Evolutionary conservation across 1,284 basidiomycete genomes (phyloP).

Genomic region (Leccinum cinnamomeum): DNA sequence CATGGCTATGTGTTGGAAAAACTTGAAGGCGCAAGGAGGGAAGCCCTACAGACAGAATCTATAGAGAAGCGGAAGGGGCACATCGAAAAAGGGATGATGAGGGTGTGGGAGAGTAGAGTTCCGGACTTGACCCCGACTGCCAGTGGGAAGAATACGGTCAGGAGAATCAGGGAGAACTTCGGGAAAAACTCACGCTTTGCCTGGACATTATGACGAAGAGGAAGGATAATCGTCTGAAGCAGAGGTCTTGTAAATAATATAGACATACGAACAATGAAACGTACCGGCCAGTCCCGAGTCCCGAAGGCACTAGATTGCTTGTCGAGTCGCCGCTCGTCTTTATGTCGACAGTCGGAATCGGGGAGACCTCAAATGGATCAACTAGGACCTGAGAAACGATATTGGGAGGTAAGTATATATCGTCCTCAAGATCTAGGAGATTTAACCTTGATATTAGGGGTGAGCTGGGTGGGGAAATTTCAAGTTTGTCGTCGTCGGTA

Average conservation of each 20-base stretch:
- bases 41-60: slow-evolving; percentile 27
- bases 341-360: too few species aligned
- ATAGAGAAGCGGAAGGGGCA: too few species aligned
- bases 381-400: too few species aligned
- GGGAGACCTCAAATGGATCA: too few species aligned
- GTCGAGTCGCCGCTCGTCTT: too few species aligned
- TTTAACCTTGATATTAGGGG: slow-evolving; percentile 31
- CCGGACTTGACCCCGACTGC: slow-evolving; percentile 43
- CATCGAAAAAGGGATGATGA: too few species aligned
- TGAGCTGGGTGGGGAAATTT: slow-evolving; percentile 24
- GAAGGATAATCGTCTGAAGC: slow-evolving; percentile 60
- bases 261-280: too few species aligned
- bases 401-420: slow-evolving; percentile 4
- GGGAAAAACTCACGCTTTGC: slow-evolving; percentile 39
- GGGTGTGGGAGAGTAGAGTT: too few species aligned
- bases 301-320: too few species aligned
- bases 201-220: slow-evolving; percentile 67
- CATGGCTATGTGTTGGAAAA: slow-evolving; percentile 26
- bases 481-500: slow-evolving; percentile 26
- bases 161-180: neutral
- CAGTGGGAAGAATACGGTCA: slow-evolving; percentile 2
- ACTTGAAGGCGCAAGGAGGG: neutral
- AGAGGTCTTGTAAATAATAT: slow-evolving; percentile 44
- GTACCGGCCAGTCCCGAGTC: too few species aligned
- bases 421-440: slow-evolving; percentile 36